Percentiles rank a stretch among this genome's conserved stretches.
These are phyloP conservation scores for Catunica adiposa DNA, from an alignment of 2,329 filamentous ascomycete genomes.

Conservation along the genomic window DNA sequence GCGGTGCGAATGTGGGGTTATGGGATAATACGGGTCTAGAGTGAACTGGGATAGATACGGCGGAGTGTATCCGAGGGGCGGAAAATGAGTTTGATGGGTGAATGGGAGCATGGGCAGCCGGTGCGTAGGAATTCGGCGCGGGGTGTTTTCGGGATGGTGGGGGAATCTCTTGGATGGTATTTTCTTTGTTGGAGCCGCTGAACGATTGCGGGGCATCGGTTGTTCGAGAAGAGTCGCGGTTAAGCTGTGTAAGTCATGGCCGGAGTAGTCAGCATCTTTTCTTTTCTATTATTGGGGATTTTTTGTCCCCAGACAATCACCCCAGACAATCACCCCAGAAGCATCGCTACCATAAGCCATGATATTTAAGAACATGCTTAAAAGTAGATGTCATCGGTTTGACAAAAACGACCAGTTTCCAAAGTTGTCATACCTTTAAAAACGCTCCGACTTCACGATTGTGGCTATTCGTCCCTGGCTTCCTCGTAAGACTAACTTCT, in stretches of 20 bases:
- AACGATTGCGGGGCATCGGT: not conserved
- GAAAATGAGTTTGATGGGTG: not conserved
- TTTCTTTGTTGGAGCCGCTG: not conserved
- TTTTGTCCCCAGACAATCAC: not conserved
- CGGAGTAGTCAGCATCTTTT: not conserved
- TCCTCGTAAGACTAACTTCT: too few species aligned
- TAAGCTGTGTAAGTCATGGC: not conserved
- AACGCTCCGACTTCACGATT: too few species aligned
- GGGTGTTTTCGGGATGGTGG: conserved; percentile 1
- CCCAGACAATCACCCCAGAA: too few species aligned
- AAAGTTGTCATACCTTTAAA: too few species aligned
- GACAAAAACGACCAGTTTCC: too few species aligned
- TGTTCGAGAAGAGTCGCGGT: not conserved
- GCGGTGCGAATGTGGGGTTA: not conserved
- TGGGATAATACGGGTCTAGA: not conserved
- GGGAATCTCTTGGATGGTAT: not conserved
- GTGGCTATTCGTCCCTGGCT: too few species aligned
- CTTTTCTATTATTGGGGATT: not conserved
- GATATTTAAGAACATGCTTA: too few species aligned
- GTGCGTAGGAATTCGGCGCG: not conserved
- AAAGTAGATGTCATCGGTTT: too few species aligned
- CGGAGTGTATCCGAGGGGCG: not conserved
- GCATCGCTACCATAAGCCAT: too few species aligned
- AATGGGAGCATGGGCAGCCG: not conserved
- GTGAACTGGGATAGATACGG: not conserved